Evolutionary conservation across 2,329 filamentous ascomycete species (phyloP).

Genomic region (Fusarium cyanostomum): DNA sequence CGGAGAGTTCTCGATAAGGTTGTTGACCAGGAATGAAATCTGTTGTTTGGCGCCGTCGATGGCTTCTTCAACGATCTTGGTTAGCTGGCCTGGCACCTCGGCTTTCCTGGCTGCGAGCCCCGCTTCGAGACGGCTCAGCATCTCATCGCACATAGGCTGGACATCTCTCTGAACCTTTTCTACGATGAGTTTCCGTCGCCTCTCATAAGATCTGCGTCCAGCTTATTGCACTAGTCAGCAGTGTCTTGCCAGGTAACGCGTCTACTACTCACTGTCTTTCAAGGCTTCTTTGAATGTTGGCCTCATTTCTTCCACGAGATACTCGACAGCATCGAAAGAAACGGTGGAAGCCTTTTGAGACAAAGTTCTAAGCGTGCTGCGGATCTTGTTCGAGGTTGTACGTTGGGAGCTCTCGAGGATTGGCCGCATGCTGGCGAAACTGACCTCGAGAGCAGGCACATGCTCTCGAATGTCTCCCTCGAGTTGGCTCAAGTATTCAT

Average conservation of each 20-base stretch:
- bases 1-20: background rate
- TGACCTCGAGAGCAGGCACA: background rate
- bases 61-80: background rate
- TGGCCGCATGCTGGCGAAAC: background rate
- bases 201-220: background rate
- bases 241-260: accelerated
- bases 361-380: background rate
- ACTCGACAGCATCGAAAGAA: background rate
- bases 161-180: background rate
- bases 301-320: background rate
- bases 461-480: background rate
- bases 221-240: background rate
- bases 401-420: background rate
- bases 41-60: background rate
- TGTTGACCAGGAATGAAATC: background rate
- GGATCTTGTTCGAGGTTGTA: background rate
- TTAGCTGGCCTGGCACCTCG: background rate
- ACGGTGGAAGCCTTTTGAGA: background rate
- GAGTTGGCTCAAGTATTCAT: background rate
- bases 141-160: background rate
- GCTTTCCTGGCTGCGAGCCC: background rate
- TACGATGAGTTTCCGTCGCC: background rate
- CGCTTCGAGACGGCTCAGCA: background rate
- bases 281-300: conserved; percentile 1
- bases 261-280: background rate